Conservation (phyloP, 306 rosid species). For the Dicorynia guianensis region DNA sequence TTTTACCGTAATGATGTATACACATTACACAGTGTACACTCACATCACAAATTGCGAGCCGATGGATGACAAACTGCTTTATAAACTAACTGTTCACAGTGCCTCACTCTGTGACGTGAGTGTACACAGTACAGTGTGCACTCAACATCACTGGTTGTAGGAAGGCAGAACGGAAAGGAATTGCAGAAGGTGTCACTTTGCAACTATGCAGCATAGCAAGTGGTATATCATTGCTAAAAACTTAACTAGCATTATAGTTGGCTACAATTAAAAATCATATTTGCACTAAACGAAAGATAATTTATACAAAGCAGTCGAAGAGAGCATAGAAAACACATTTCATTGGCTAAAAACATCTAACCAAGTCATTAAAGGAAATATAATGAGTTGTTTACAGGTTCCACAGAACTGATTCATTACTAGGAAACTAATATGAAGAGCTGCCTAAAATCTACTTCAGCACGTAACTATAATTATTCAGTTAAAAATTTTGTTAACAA, state of each 20-base stretch:
- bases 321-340: not conserved
- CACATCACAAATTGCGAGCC: too few species aligned
- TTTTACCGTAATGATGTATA: not conserved
- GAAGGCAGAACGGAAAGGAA: conserved; percentile 4
- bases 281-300: not conserved
- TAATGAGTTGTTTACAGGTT: not conserved
- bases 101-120: too few species aligned
- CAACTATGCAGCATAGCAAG: not conserved
- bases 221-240: conserved; percentile 19
- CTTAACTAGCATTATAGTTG: conserved; percentile 4
- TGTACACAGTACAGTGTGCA: too few species aligned
- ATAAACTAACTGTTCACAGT: too few species aligned
- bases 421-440: not conserved
- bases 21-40: too few species aligned
- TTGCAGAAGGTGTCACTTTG: not conserved
- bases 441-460: not conserved
- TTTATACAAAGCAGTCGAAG: conserved; percentile 9
- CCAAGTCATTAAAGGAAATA: conserved; percentile 1
- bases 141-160: too few species aligned
- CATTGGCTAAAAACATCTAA: not conserved
- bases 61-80: too few species aligned
- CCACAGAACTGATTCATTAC: conserved; percentile 12
- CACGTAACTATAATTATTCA: not conserved
- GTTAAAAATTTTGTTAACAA: not conserved
- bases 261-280: not conserved